Percentiles rank a stretch among this genome's conserved stretches.
Evolutionary conservation across 257 asterid species (phyloP).

Genomic region (Petunia secreta): DNA sequence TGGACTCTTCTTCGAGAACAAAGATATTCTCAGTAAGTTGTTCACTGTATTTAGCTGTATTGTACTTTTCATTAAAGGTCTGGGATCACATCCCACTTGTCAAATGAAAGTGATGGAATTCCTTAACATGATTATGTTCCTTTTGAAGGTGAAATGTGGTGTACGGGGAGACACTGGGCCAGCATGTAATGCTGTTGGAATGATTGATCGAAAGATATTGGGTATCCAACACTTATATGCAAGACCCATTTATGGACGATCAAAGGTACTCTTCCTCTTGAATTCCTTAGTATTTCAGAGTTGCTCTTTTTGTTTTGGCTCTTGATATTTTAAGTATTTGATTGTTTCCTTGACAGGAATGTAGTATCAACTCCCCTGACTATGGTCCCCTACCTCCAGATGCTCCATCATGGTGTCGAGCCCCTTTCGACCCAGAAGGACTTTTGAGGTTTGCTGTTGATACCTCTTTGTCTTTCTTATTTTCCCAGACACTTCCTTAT

Average conservation of each 20-base stretch:
- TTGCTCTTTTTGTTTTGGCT: background rate
- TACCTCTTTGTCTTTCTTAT: constrained; percentile 14
- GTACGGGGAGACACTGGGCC: constrained; percentile 71
- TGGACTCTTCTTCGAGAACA: constrained; percentile 40
- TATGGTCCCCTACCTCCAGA: constrained; percentile 69
- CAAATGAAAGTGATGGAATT: background rate
- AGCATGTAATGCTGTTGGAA: constrained; percentile 75
- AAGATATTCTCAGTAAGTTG: constrained; percentile 44
- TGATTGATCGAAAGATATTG: constrained; percentile 67
- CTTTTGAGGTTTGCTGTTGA: constrained; percentile 55
- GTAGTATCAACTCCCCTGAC: constrained; percentile 75
- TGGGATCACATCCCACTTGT: background rate
- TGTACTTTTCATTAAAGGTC: background rate
- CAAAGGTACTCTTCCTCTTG: constrained; percentile 39
- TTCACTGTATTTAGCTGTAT: constrained; percentile 3
- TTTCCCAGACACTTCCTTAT: background rate
- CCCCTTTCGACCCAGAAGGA: constrained; percentile 85
- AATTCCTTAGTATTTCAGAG: background rate
- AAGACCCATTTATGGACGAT: constrained; percentile 61
- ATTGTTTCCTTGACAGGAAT: constrained; percentile 50
- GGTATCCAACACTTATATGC: constrained; percentile 59
- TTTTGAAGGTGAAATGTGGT: constrained; percentile 63
- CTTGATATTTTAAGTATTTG: constrained; percentile 28
- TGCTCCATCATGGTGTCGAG: constrained; percentile 80
- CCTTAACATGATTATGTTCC: constrained; percentile 30